A percentile compares a stretch with the other conserved stretches of the same genome.
Conservation (phyloP, 2,329 filamentous ascomycete genomes). For the Aspergillus versicolor region DNA sequence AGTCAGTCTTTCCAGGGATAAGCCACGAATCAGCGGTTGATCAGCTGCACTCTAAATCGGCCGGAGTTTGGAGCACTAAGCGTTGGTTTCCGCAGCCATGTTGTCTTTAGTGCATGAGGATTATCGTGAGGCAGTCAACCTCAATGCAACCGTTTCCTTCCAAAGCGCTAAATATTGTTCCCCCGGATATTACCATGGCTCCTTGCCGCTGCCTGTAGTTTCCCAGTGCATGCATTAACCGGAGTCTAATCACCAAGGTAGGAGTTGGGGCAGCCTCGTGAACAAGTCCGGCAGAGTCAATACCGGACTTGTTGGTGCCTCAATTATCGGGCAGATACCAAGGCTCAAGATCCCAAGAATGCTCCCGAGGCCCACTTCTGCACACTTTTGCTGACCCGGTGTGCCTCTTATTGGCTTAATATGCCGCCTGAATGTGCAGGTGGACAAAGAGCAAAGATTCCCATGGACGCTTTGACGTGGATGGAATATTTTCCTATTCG, state of each 20-base stretch:
- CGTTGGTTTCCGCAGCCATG: background rate
- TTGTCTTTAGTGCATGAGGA: background rate
- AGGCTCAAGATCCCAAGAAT: background rate
- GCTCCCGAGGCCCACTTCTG: background rate
- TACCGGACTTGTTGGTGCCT: background rate
- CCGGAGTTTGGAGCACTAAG: background rate
- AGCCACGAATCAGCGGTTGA: slow-evolving; percentile 8
- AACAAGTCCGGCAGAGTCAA: background rate
- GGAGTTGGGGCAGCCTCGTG: background rate
- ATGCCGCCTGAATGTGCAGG: background rate
- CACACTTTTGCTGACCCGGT: background rate
- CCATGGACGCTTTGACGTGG: slow-evolving; percentile 4
- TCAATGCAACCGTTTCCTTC: slow-evolving; percentile 9
- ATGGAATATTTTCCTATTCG: slow-evolving; percentile 4
- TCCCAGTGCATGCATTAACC: no score
- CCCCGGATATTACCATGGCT: background rate
- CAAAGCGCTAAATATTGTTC: background rate
- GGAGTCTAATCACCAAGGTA: background rate
- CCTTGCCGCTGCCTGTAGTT: background rate
- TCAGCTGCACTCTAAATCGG: slow-evolving; percentile 1
- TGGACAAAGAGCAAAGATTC: background rate
- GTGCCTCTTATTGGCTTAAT: slow-evolving; percentile 1
- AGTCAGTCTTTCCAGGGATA: background rate
- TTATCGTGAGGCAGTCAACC: background rate
- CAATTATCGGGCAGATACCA: background rate